Evolutionary conservation across 345 rosid genomes (phyloP).

Genomic region (Angophora floribunda): DNA sequence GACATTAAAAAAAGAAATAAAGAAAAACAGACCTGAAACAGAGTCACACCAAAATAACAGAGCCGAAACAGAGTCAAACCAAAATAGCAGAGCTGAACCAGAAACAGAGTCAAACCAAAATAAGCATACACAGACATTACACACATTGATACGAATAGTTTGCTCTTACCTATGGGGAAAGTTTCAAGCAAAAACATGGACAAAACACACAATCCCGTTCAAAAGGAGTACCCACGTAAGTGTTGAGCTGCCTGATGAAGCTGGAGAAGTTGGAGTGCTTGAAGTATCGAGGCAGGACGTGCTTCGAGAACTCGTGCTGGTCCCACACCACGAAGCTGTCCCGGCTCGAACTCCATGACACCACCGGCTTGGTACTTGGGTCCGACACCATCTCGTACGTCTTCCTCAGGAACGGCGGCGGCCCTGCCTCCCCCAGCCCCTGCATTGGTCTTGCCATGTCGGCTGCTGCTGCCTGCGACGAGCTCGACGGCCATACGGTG

Average conservation of each 20-base stretch:
- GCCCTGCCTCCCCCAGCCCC: constrained; percentile 42
- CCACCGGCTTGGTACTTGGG: constrained; percentile 22
- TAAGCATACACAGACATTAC: background rate
- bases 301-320: constrained; percentile 19
- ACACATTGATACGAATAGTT: background rate
- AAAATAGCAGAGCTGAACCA: background rate
- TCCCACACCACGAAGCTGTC: constrained; percentile 53
- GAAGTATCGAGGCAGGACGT: constrained; percentile 50
- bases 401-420: constrained; percentile 47
- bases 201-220: background rate
- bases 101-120: background rate
- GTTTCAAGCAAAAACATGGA: background rate
- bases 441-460: constrained; percentile 33
- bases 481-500: background rate
- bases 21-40: background rate
- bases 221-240: constrained; percentile 27
- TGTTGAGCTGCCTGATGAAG: constrained; percentile 59
- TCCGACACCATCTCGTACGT: constrained; percentile 48
- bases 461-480: background rate
- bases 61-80: background rate
- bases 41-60: background rate
- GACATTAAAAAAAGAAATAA: background rate
- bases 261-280: constrained; percentile 69
- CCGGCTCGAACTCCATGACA: constrained; percentile 33
- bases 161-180: background rate